Evolutionary conservation across 179 eudicot species (phyloP).

Genomic region (Beta macrorhiza): DNA sequence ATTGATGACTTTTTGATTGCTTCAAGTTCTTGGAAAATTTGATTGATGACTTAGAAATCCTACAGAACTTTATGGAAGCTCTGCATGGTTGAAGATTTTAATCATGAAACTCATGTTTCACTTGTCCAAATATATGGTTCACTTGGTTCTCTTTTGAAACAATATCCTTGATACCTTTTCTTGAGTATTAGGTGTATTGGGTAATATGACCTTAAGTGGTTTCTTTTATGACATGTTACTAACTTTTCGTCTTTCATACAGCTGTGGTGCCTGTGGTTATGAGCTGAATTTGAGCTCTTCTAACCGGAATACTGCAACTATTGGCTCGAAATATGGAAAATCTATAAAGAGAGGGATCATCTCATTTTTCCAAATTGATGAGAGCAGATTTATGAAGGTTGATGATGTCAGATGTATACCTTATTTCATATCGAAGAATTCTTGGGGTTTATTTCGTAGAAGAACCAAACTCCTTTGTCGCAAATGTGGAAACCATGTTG

Average conservation of each 20-base stretch:
- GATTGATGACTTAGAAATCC: neutral
- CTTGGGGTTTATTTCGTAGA: slow-evolving; percentile 66
- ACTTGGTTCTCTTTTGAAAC: no score
- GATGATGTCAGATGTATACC: slow-evolving; percentile 64
- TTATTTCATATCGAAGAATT: slow-evolving; percentile 51
- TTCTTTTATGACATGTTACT: neutral
- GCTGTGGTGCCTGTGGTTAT: slow-evolving; percentile 82
- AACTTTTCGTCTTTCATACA: slow-evolving; percentile 31
- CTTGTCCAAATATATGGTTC: no score
- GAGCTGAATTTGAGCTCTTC: slow-evolving; percentile 75
- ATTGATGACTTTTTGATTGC: no score
- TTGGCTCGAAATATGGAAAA: slow-evolving; percentile 78
- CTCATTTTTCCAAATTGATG: slow-evolving; percentile 69
- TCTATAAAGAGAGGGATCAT: slow-evolving; percentile 72
- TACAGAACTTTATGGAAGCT: no score
- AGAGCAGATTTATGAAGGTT: slow-evolving; percentile 66
- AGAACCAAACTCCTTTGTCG: slow-evolving; percentile 74
- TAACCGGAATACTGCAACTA: slow-evolving; percentile 62
- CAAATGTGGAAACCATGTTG: slow-evolving; percentile 67
- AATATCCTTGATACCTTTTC: no score
- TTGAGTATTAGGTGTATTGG: no score
- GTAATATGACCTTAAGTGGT: neutral
- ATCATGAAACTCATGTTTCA: no score
- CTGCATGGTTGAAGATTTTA: no score
- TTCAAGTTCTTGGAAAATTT: no score